Evolutionary conservation across 2,329 filamentous ascomycete species (phyloP), one percentile per base, ranked within the genome.

Genomic region (Ophiostoma piceae): DNA sequence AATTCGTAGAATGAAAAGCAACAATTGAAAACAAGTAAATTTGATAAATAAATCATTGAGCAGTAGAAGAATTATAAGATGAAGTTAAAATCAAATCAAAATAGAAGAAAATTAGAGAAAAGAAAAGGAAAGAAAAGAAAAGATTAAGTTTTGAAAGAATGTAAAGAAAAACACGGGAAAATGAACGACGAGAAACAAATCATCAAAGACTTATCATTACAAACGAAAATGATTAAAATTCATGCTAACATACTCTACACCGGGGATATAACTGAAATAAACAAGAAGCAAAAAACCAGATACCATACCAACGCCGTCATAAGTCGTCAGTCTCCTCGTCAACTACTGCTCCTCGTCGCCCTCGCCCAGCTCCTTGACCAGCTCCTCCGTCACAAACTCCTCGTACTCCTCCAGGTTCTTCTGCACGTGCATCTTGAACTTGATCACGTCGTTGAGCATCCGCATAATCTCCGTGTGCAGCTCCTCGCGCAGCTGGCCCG

Each of bases 351-450:
- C 76, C 77, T 75, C 80, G 72, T 86, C 84, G 47, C 77, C 78
- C 32, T 84, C 87, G n/a, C 88, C 87, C 29, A 93, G 81, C 80
- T 94, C 91, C 77, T 89, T 87, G 81, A 96, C 92, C n/a, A 97
- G 88, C 81, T 98, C 94, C 74, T 96, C 92, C 1, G 92, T 90
- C 7, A 97, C 92, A 77, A 97, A 97, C 70, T 89, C 88, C 80
- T 99, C 95, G 78, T 97, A 98, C 76, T 95, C 92, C 77, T 97
- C 94, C 69, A 99, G 83, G 71, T 88, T 90, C 81, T 93, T 94
- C 79, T 99, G 95, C 68, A 99, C 85, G 77, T 98, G 94, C 73
- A 99, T 92, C 82, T 99, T 99, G 87, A 99, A 98, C 77, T 96
- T 94, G 82, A 98, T 96, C 72, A 97, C 91, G 77, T 98, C 94